Evolutionary conservation across 176 grass and related monocot genomes (phyloP).

Genomic region (Areca catechu): DNA sequence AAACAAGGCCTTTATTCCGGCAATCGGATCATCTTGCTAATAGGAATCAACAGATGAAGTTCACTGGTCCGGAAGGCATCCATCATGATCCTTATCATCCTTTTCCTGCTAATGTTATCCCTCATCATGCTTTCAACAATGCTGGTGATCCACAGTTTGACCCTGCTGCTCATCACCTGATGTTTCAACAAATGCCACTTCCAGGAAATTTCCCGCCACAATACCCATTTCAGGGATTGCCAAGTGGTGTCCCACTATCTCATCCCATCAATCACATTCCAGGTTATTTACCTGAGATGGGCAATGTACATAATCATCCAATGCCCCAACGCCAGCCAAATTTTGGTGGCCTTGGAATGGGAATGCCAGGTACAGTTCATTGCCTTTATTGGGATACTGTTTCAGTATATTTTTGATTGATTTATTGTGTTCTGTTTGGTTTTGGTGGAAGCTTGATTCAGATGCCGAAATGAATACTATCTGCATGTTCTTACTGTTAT

Average conservation of each 20-base stretch:
- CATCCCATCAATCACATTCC: slow-evolving; percentile 50
- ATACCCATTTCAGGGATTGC: slow-evolving; percentile 36
- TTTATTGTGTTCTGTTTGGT: background rate
- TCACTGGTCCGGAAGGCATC: slow-evolving; percentile 37
- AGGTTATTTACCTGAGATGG: slow-evolving; percentile 60
- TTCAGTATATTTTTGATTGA: slow-evolving; percentile 6
- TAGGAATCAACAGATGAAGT: slow-evolving; percentile 44
- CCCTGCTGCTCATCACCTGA: slow-evolving; percentile 47
- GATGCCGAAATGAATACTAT: too few relatives aligned
- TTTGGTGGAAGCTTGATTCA: background rate
- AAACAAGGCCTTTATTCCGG: background rate
- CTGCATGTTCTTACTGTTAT: too few relatives aligned
- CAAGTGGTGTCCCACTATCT: slow-evolving; percentile 59
- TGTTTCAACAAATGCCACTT: slow-evolving; percentile 53
- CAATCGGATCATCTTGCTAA: slow-evolving; percentile 19
- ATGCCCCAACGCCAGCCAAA: slow-evolving; percentile 61
- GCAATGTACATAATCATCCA: slow-evolving; percentile 64
- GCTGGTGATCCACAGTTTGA: slow-evolving; percentile 45
- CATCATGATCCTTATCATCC: slow-evolving; percentile 43
- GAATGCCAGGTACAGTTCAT: slow-evolving; percentile 53
- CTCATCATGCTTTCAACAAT: slow-evolving; percentile 36
- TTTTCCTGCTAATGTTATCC: slow-evolving; percentile 47
- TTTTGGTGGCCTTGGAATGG: slow-evolving; percentile 58
- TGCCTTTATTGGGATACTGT: background rate
- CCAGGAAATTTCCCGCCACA: slow-evolving; percentile 44